A percentile compares a stretch with the other conserved stretches of the same genome.
Evolutionary conservation across 148 eudicot genomes (phyloP).

Genomic region (Amaranthus hypochondriacus): DNA sequence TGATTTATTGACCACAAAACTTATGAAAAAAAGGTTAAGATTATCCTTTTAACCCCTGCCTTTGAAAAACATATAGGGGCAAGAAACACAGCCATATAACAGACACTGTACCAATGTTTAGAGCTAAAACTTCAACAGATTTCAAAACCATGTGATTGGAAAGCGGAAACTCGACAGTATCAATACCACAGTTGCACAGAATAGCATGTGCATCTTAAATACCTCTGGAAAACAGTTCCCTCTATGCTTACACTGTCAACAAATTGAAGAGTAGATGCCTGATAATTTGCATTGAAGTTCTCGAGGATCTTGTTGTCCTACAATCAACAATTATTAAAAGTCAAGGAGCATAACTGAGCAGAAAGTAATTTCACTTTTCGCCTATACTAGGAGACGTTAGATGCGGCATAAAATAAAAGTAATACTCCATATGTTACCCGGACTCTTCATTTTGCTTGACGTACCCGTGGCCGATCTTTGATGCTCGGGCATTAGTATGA

Average conservation of each 20-base stretch:
- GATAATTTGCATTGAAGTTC: slow-evolving; percentile 56
- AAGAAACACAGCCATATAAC: neutral
- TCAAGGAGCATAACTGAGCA: slow-evolving; percentile 3
- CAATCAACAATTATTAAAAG: slow-evolving; percentile 17
- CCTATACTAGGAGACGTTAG: neutral
- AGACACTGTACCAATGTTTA: neutral
- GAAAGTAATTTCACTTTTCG: neutral
- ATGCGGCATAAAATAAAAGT: neutral
- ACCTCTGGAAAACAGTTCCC: slow-evolving; percentile 90
- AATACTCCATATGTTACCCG: neutral
- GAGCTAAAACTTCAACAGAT: neutral
- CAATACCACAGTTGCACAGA: slow-evolving; percentile 7
- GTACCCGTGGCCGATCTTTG: too few relatives aligned
- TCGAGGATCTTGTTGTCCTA: slow-evolving; percentile 87
- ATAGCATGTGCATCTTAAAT: slow-evolving; percentile 13
- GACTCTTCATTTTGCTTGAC: too few relatives aligned
- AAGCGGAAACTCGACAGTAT: neutral
- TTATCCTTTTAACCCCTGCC: neutral
- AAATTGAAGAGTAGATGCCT: slow-evolving; percentile 81
- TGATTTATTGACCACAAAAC: neutral
- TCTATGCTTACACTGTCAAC: slow-evolving; percentile 37
- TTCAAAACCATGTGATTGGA: neutral
- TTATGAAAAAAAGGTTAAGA: neutral
- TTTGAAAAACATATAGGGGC: neutral
- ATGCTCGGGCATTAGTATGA: too few relatives aligned